Evolutionary conservation across 2,329 filamentous ascomycete species (phyloP).

Genomic region (Trichoderma aggressivum): DNA sequence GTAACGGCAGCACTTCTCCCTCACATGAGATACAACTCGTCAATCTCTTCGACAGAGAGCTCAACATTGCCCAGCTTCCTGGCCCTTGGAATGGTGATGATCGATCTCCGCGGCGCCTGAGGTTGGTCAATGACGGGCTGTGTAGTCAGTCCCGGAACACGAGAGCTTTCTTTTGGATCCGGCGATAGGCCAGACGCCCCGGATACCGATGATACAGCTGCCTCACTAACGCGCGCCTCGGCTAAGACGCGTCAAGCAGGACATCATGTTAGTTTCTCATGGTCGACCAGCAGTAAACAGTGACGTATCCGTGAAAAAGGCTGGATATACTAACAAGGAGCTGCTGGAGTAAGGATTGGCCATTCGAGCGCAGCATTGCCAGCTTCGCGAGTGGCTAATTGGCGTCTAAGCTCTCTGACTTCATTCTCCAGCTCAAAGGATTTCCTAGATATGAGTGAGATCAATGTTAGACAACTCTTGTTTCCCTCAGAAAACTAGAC

Average conservation of each 20-base stretch:
- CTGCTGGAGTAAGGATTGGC: background rate
- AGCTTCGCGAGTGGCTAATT: background rate
- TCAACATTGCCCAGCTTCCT: constrained; percentile 7
- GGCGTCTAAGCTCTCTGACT: constrained; percentile 4
- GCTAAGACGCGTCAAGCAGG: background rate
- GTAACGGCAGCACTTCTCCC: background rate
- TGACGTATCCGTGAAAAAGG: background rate
- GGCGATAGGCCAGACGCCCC: background rate
- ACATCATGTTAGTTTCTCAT: background rate
- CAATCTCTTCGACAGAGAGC: constrained; percentile 10
- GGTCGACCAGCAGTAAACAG: background rate
- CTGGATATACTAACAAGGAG: background rate
- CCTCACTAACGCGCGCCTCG: background rate
- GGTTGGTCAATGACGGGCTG: constrained; percentile 11
- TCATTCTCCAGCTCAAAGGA: constrained; percentile 11
- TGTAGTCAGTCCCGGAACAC: background rate
- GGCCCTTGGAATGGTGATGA: background rate
- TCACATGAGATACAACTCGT: constrained; percentile 1
- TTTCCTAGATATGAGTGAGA: background rate
- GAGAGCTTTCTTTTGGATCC: constrained; percentile 3
- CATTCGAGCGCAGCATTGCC: background rate
- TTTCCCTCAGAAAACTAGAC: background rate
- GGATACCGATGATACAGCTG: background rate
- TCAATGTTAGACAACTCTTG: background rate
- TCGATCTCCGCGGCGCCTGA: background rate